Evolutionary conservation across 2,329 filamentous ascomycete genomes (phyloP).

Genomic region (Nigrospora oryzae): DNA sequence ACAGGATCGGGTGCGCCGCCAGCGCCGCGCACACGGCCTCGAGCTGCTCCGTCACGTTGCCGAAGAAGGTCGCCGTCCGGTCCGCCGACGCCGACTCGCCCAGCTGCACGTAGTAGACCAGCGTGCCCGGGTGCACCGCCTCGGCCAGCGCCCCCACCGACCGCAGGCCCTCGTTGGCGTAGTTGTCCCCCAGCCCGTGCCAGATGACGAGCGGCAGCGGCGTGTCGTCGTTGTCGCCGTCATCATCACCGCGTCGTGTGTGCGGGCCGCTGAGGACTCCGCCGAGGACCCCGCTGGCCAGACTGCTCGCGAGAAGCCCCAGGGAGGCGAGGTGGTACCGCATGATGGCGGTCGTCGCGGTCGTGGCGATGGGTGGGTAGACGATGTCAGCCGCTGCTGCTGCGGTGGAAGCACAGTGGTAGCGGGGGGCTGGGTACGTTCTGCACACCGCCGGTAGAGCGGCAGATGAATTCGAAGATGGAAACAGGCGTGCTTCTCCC

Average conservation of each 20-base stretch:
- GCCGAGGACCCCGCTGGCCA: no score
- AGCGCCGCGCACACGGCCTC: slow-evolving; percentile 70
- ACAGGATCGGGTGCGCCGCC: slow-evolving; percentile 67
- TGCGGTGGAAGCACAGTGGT: no score
- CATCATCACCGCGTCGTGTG: not conserved
- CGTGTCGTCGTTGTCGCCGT: slow-evolving; percentile 30
- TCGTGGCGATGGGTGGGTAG: no score
- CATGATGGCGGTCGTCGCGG: no score
- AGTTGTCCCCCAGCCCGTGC: slow-evolving; percentile 77
- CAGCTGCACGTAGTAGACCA: slow-evolving; percentile 72
- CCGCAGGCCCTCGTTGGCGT: slow-evolving; percentile 65
- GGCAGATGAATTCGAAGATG: no score
- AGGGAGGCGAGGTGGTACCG: no score
- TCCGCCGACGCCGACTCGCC: slow-evolving; percentile 59
- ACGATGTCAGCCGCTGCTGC: no score
- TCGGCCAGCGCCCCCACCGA: slow-evolving; percentile 64
- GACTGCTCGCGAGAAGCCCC: no score
- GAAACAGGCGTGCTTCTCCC: no score
- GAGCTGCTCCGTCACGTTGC: slow-evolving; percentile 77
- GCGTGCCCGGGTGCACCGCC: slow-evolving; percentile 69
- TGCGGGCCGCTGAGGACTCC: not conserved
- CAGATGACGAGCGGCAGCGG: slow-evolving; percentile 88
- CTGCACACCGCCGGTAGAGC: no score
- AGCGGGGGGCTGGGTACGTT: no score
- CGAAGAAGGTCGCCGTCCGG: slow-evolving; percentile 79